Conservation (phyloP, 768 basidiomycete genomes). For the Gloeostereum incarnatum region DNA sequence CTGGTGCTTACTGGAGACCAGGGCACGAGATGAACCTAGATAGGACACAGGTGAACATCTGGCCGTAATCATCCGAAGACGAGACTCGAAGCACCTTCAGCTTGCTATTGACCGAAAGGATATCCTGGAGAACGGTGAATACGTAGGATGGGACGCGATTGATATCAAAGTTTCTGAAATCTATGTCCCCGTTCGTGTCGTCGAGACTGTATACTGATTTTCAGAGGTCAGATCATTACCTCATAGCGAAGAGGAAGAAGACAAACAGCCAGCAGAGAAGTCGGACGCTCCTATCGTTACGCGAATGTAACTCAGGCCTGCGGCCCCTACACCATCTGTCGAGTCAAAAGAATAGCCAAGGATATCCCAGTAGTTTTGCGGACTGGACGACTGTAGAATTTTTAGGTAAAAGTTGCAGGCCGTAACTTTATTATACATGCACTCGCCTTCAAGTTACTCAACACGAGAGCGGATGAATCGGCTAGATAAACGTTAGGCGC, state of each 20-base stretch:
- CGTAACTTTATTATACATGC: neutral
- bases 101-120: conserved; percentile 28
- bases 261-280: conserved; percentile 13
- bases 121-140: conserved; percentile 34
- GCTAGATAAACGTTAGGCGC: conserved; percentile 18
- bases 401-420: conserved; percentile 2
- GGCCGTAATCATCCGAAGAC: neutral
- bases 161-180: conserved; percentile 29
- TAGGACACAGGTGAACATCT: neutral
- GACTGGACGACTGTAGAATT: conserved; percentile 12
- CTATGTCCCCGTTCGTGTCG: conserved; percentile 29
- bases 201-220: conserved; percentile 32
- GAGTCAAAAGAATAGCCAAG: conserved; percentile 19
- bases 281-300: conserved; percentile 22
- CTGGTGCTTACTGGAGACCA: conserved; percentile 25
- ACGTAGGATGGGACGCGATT: conserved; percentile 30
- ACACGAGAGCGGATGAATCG: conserved; percentile 39
- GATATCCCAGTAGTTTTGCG: conserved; percentile 16
- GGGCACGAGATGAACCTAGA: conserved; percentile 36
- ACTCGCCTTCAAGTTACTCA: conserved; percentile 36
- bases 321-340: conserved; percentile 18
- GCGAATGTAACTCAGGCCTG: conserved; percentile 20
- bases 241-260: neutral
- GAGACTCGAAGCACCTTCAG: conserved; percentile 6
- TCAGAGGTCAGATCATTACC: neutral